Evolutionary conservation across 208 protist genomes (phyloP), one percentile per base, ranked within the genome.

Genomic region (Wallacemonas sp.): DNA sequence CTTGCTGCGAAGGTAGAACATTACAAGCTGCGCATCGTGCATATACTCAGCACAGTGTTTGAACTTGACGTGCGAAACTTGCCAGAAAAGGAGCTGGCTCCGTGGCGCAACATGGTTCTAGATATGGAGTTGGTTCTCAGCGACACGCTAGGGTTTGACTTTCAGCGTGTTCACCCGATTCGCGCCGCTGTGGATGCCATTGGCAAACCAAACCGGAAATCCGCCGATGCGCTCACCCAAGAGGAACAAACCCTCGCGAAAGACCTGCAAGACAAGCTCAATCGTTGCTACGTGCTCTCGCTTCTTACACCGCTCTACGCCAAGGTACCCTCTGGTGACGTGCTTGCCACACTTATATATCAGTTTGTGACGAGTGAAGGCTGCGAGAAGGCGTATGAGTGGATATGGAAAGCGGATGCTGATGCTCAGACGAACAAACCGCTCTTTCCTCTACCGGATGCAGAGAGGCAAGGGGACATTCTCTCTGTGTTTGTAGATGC

Each of bases 1-100:
- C 75, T 96, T 15, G 90, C 90, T 19, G 78, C 72, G 11, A 96
- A 96, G 51, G 84, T 96, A 6, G 86, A 93, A 63, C 90, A 96
- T 67, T 88, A 86, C 28, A 85, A 86, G 61, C 61, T 93, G n/a
- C 80, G 78, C 22, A 72, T 88, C 4, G 82, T 68, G 17, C 69
- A 81, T 19, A 65, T 96, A 27, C 72, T 93, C 44, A 62, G 70
- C 27, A 30, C 74, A 30, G 81, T 82, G 8, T 87, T 96, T 53
- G 90, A 93, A 36, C 55, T 93, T 24, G 61, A 77, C 47, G 59
- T 39, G 3, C 28, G 19, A 41, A 53, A 59, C 26, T 66, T 56
- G 27, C 60, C 61, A 24, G 71, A 76, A 17, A 70, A 55, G 53
- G 80, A 82, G 66, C 58, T 80, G 28, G 70, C 78, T 47, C 55